Percentiles rank a stretch among this genome's conserved stretches.
Conservation (phyloP, 2,329 filamentous ascomycete species). For the Aspergillus japonicus region DNA sequence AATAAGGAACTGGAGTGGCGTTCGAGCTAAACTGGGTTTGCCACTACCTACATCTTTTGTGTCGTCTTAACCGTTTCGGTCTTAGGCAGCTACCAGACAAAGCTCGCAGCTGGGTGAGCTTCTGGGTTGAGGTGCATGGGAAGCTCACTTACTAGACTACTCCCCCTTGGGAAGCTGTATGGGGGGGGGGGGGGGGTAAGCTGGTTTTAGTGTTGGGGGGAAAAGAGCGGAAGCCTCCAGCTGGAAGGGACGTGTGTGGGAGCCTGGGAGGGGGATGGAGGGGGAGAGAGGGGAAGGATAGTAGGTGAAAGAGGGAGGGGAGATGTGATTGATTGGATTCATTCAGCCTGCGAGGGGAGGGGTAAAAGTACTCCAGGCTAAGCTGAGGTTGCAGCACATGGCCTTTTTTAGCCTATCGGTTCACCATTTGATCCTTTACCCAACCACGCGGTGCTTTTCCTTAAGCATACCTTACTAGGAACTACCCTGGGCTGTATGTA, state of each 20-base stretch:
- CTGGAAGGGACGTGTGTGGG: not conserved
- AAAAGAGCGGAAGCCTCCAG: not conserved
- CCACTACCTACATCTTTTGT: conserved; percentile 4
- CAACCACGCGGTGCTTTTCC: not conserved
- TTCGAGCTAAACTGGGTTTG: conserved; percentile 19
- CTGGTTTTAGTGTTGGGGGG: too few relatives aligned
- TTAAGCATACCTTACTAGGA: too few relatives aligned
- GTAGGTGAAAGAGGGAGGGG: not conserved
- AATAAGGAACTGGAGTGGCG: conserved; percentile 27
- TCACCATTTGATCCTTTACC: not conserved
- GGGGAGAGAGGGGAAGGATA: not conserved
- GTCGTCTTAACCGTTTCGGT: conserved; percentile 2
- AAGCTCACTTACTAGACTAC: conserved; percentile 12
- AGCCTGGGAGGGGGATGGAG: not conserved
- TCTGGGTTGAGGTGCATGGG: conserved; percentile 9
- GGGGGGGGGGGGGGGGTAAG: conserved; percentile 4
- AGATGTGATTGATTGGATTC: too few relatives aligned
- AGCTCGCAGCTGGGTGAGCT: conserved; percentile 16
- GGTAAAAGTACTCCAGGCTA: not conserved
- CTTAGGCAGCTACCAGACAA: conserved; percentile 8
- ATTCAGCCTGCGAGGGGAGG: not conserved
- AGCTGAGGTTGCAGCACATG: not conserved
- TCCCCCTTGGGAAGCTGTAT: conserved; percentile 19
- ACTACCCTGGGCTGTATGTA: too few relatives aligned
- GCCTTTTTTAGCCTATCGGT: not conserved